These are phyloP conservation scores for Mrakia hoshinonis DNA, from an alignment of 768 basidiomycete genomes.

Conservation along the genomic window DNA sequence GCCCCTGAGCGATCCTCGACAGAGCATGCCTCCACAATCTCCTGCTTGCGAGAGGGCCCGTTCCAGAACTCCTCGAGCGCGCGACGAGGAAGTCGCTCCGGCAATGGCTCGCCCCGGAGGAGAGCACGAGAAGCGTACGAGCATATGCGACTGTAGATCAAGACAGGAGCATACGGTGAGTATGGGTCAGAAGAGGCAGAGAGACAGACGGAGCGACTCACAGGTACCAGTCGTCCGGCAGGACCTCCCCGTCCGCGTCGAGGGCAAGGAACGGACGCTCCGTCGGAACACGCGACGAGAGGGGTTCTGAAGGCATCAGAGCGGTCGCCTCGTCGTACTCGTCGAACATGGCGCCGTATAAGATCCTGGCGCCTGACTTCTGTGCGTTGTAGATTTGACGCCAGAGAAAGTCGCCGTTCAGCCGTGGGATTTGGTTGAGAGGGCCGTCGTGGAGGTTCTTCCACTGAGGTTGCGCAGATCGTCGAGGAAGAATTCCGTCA, in stretches of 20 bases:
- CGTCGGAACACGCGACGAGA: slow-evolving; percentile 54
- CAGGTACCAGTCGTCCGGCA: slow-evolving; percentile 70
- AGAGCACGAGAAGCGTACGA: neutral
- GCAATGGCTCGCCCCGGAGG: neutral
- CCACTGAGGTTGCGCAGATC: slow-evolving; percentile 46
- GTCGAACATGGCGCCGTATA: slow-evolving; percentile 45
- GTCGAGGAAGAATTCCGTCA: neutral
- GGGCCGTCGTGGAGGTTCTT: slow-evolving; percentile 60
- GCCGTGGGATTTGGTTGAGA: slow-evolving; percentile 61
- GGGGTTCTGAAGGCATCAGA: slow-evolving; percentile 62
- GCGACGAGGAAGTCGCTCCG: neutral
- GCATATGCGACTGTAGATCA: neutral
- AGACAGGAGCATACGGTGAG: neutral
- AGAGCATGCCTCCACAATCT: too few relatives aligned
- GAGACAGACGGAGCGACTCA: slow-evolving; percentile 46
- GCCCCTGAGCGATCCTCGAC: too few relatives aligned
- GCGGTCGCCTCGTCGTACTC: slow-evolving; percentile 46
- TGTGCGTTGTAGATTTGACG: slow-evolving; percentile 64
- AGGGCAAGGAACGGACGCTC: slow-evolving; percentile 52
- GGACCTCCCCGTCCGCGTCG: slow-evolving; percentile 62
- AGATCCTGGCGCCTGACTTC: slow-evolving; percentile 52
- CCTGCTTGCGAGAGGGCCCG: too few relatives aligned
- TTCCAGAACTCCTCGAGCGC: neutral
- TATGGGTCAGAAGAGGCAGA: neutral
- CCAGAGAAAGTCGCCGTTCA: slow-evolving; percentile 72